Percentiles rank a stretch among this genome's conserved stretches.
These are phyloP conservation scores for Termitomyces sp. DNA, from an alignment of 768 basidiomycete genomes.

Conservation along the genomic window DNA sequence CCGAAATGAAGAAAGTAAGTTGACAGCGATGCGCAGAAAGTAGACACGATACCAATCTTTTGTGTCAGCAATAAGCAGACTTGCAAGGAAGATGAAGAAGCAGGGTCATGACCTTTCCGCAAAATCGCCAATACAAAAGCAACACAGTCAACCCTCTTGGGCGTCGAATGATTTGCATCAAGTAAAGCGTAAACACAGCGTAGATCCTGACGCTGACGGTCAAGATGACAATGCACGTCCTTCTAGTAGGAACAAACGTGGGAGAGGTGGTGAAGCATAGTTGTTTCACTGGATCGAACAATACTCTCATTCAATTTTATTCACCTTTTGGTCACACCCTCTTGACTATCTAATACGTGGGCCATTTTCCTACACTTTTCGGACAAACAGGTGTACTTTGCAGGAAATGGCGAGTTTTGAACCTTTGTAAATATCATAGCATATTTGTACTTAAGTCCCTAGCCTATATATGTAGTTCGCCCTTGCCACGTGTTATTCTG, in stretches of 20 bases:
- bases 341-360: slow-evolving; percentile 6
- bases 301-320: neutral
- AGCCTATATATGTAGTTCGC: neutral
- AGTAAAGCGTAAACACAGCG: slow-evolving; percentile 30
- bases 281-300: neutral
- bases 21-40: neutral
- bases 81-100: slow-evolving; percentile 33
- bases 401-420: slow-evolving; percentile 3
- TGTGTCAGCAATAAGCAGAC: slow-evolving; percentile 14
- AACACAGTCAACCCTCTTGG: slow-evolving; percentile 27
- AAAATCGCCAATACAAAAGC: slow-evolving; percentile 15
- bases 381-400: slow-evolving; percentile 1
- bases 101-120: slow-evolving; percentile 14
- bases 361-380: neutral
- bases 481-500: slow-evolving; percentile 14
- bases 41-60: neutral
- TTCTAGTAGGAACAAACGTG: slow-evolving; percentile 18
- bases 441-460: slow-evolving; percentile 5
- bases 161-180: slow-evolving; percentile 13
- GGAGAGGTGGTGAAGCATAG: slow-evolving; percentile 14
- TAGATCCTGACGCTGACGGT: slow-evolving; percentile 21
- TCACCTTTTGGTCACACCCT: neutral
- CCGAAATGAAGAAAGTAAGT: slow-evolving; percentile 41
- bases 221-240: slow-evolving; percentile 11
- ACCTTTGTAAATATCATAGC: slow-evolving; percentile 10